Evolutionary conservation across 2,329 filamentous ascomycete species (phyloP), one percentile per base, ranked within the genome.

Genomic region (Gaeumannomyces sp.): DNA sequence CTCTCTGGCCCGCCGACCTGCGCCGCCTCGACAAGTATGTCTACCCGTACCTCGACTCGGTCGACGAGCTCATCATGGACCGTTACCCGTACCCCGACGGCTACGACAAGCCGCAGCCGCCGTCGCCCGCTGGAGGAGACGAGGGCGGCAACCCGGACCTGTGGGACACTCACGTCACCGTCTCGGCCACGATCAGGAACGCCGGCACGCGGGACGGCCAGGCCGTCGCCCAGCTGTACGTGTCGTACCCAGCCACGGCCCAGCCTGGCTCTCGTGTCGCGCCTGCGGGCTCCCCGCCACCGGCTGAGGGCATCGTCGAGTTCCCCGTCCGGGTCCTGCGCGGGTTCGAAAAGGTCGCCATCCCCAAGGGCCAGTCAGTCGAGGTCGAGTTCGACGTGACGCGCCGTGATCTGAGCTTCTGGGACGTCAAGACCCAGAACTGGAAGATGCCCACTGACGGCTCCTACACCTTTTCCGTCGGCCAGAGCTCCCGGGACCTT

Each of bases 321-420:
- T 69, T 68, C 31, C 68, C 68, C 5, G 74, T 86, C 2, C 82
- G 82, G 65, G 86, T 88, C n/a, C 79, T 93, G 27, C 83, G 90
- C 19, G 89, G 89, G 35, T 93, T 93, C 71, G 87, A 89, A 67
- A 92, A 93, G 78, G 77, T 90, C 2, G 73, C 77, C 31, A 74
- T 92, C 22, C 76, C 80, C 4, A 79, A 81, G 0, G 81, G 80
- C 0, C 74, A 79, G 63, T 75, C 72, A 3, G 71, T 71, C 85
- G 76, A 71, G 2, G 74, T 82, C 19, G 73, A 65, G 0, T 76
- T 85, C 66, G 72, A 75, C n/a, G 68, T 86, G 29, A 82, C 76
- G 25, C 75, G 83, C 27, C 79, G 82, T 50, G 83, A 85, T 70
- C 66, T 86, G 33, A 83, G 80, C 68, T 79, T 83, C 45, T 86